Percentiles rank a stretch among this genome's conserved stretches.
These are phyloP conservation scores for Hippophae tibetana DNA, from an alignment of 306 rosid genomes.

Conservation along the genomic window DNA sequence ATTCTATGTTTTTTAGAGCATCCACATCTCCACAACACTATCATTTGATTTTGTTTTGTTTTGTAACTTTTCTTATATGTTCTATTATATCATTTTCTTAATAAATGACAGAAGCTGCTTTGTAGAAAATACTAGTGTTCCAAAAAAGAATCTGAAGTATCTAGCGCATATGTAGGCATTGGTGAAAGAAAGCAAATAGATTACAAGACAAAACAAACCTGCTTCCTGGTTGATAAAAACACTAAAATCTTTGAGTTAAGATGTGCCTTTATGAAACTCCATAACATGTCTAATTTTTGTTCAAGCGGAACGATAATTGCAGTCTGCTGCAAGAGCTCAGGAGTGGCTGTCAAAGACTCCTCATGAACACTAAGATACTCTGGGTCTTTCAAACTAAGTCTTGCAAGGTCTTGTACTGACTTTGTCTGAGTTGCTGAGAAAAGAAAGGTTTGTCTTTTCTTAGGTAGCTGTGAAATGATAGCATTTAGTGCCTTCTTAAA, in stretches of 20 bases:
- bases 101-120: no score
- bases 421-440: slow-evolving; percentile 94
- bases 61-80: no score
- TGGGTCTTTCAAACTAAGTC: slow-evolving; percentile 94
- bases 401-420: slow-evolving; percentile 77
- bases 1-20: no score
- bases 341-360: slow-evolving; percentile 78
- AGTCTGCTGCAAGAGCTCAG: slow-evolving; percentile 61
- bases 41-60: no score
- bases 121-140: no score
- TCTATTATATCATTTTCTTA: no score
- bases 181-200: neutral
- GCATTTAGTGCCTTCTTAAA: slow-evolving; percentile 74
- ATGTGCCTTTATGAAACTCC: slow-evolving; percentile 90
- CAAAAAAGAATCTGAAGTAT: no score
- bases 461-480: slow-evolving; percentile 79
- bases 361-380: slow-evolving; percentile 90
- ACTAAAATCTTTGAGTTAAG: slow-evolving; percentile 69
- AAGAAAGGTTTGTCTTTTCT: slow-evolving; percentile 75
- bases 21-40: no score
- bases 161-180: neutral
- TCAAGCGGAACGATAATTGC: slow-evolving; percentile 70
- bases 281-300: slow-evolving; percentile 71
- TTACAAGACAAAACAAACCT: slow-evolving; percentile 27
- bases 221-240: slow-evolving; percentile 82